Conservation (phyloP, 306 rosid genomes). For the Citrullus amarus region DNA sequence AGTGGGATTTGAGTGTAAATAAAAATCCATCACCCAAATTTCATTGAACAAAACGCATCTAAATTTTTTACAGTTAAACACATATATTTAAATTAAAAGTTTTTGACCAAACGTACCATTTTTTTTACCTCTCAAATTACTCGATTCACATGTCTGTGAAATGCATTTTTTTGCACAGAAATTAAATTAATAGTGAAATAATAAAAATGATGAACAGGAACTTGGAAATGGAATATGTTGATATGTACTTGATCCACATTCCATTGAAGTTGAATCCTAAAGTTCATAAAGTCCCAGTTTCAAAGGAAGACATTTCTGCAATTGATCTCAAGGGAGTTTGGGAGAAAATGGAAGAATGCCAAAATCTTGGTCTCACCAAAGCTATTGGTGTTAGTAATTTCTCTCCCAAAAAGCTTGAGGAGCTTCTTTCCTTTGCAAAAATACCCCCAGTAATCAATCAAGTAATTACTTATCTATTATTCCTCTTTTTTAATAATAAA, state of each 20-base stretch:
- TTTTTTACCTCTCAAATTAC: too few species aligned
- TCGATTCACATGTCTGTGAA: too few species aligned
- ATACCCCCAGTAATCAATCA: slow-evolving; percentile 66
- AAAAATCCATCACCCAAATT: too few species aligned
- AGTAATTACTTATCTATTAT: slow-evolving; percentile 9
- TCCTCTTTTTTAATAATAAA: too few species aligned
- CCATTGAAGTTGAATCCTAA: slow-evolving; percentile 4
- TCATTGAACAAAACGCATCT: too few species aligned
- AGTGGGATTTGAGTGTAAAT: too few species aligned
- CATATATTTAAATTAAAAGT: too few species aligned
- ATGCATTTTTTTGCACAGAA: too few species aligned
- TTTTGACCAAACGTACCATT: too few species aligned
- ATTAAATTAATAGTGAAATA: too few species aligned
- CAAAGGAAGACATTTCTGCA: slow-evolving; percentile 9
- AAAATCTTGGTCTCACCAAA: slow-evolving; percentile 67
- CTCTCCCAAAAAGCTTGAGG: slow-evolving; percentile 50
- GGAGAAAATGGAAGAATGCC: slow-evolving; percentile 64
- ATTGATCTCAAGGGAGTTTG: slow-evolving; percentile 61
- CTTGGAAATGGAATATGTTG: slow-evolving; percentile 5
- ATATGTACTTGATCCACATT: slow-evolving; percentile 11
- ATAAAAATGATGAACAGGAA: not conserved
- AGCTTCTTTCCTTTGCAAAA: slow-evolving; percentile 43
- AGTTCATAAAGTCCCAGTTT: not conserved
- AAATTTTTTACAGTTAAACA: too few species aligned
- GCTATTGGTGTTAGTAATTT: slow-evolving; percentile 78